A percentile compares a stretch with the other conserved stretches of the same genome.
phyloP scores from a whole-genome alignment of 108 stramenopile genomes.

The Craspedostauros australis region DNA sequence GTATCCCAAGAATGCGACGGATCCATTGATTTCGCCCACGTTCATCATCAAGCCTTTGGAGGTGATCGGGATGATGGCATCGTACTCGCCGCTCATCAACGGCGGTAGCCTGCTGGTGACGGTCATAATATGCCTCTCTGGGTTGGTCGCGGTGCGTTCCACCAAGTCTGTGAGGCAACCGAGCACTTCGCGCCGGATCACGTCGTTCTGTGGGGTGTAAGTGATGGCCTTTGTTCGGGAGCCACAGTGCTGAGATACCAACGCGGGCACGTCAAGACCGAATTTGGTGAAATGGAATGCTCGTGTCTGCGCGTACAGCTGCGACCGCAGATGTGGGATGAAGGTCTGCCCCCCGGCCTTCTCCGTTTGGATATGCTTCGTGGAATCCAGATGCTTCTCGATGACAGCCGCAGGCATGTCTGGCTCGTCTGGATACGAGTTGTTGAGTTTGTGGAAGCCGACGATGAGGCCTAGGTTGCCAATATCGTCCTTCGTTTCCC shows the following conservation, averaged over 20 bases:
- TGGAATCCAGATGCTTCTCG: slow-evolving; percentile 32
- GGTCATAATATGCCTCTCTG: slow-evolving; percentile 11
- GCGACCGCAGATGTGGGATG: slow-evolving; percentile 43
- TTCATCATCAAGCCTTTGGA: slow-evolving; percentile 79
- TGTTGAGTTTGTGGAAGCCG: slow-evolving; percentile 65
- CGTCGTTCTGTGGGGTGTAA: slow-evolving; percentile 10
- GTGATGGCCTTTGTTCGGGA: slow-evolving; percentile 29
- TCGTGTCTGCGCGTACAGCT: slow-evolving; percentile 73
- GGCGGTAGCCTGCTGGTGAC: slow-evolving; percentile 44
- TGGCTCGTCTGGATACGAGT: slow-evolving; percentile 64
- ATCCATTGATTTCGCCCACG: slow-evolving; percentile 74
- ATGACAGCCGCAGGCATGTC: slow-evolving; percentile 49
- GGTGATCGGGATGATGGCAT: slow-evolving; percentile 76
- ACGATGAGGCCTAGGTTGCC: slow-evolving; percentile 60
- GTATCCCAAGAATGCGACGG: slow-evolving; percentile 77
- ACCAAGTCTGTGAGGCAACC: slow-evolving; percentile 34
- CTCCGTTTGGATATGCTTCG: slow-evolving; percentile 41
- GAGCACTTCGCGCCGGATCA: slow-evolving; percentile 27
- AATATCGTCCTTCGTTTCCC: slow-evolving; percentile 92
- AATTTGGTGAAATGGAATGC: slow-evolving; percentile 79
- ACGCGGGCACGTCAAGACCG: slow-evolving; percentile 51
- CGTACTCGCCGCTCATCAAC: slow-evolving; percentile 70
- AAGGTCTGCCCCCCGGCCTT: slow-evolving; percentile 51
- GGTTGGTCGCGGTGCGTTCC: slow-evolving; percentile 9
- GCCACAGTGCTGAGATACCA: slow-evolving; percentile 53